phyloP scores from a whole-genome alignment of 352 stramenopile genomes.

The Pythium grandisporangium region DNA sequence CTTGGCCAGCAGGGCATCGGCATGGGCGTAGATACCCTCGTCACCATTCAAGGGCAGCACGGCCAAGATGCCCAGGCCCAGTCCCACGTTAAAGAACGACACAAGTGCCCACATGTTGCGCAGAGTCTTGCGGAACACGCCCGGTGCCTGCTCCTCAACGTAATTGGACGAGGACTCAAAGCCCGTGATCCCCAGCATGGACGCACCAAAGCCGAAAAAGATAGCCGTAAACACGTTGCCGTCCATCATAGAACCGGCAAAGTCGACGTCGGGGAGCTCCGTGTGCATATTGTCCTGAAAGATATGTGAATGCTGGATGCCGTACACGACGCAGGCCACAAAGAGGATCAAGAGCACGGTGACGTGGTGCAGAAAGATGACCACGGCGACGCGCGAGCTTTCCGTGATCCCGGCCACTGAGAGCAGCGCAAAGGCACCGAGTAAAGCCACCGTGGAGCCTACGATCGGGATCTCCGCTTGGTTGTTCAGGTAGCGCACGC shows the following conservation, averaged over 20 bases:
- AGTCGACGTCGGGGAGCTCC: conserved; percentile 38
- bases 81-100: conserved; percentile 75
- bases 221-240: conserved; percentile 32
- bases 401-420: conserved; percentile 66
- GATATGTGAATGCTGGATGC: conserved; percentile 34
- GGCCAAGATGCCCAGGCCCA: conserved; percentile 51
- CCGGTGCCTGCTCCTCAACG: conserved; percentile 72
- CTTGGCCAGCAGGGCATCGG: conserved; percentile 56
- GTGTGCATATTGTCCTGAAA: conserved; percentile 59
- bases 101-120: conserved; percentile 74
- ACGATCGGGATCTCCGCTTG: no score
- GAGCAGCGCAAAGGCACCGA: conserved; percentile 54
- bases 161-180: conserved; percentile 86
- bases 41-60: conserved; percentile 79
- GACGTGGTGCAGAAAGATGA: conserved; percentile 80
- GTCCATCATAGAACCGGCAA: conserved; percentile 29
- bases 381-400: conserved; percentile 64
- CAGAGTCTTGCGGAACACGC: conserved; percentile 74
- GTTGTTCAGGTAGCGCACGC: no score
- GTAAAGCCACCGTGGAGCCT: background rate
- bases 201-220: conserved; percentile 64
- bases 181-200: conserved; percentile 84
- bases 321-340: conserved; percentile 39
- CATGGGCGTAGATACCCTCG: conserved; percentile 41
- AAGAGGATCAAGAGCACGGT: conserved; percentile 45